Base-by-base conservation (phyloP, 768 basidiomycete species). In the Omphalotus guepiniiformis region DNA sequence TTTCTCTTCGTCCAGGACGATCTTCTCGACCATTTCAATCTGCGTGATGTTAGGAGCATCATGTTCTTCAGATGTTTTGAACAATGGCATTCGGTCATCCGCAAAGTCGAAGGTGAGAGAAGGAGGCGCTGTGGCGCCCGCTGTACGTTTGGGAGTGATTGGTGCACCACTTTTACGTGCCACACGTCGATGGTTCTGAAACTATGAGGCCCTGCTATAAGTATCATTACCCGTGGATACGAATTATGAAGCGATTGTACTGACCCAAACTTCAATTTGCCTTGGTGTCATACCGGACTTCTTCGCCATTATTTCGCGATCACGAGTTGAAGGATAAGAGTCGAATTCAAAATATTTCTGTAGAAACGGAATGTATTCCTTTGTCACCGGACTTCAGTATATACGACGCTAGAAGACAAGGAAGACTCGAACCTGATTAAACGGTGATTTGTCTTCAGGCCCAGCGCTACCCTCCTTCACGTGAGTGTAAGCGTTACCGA, bases 231-330 rank as follows among this genome's bases (percentile, higher is more conserved):
- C 18, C 13, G 18, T 27, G 26, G 13, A 49, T 40, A 27, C 5
- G 27, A 38, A 23, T n/a, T 21, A 27, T 19, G 29, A 32, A 18
- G 22, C 23, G 28, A 9, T n/a, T n/a, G n/a, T 1, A 36, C 67
- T 1, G 50, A 79, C 78, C 79, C 79, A 81, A 42, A 79, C 73
- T 55, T 76, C 73, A 4, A 81, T 77, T 49, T 81, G 78, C 1
- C 71, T 52, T 0, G 55, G 56, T 0, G 68, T 57, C 76, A 80
- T 79, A 26, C 56, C 53, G 0, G 73, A 67, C 39, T 73, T 73
- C 16, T 60, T 47, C 0, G 79, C 79, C 0, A 81, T 58, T 0
- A 62, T 42, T 0, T 30, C 40, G 0, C 70, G 69, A 42, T 81
- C 78, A 0, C 61, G 58, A 0, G 59, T 58, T 0, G 71, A 69